Evolutionary conservation across 495 filamentous ascomycete genomes (phyloP), one percentile per base, ranked within the genome.

Genomic region (Staphylotrichum longicolle): DNA sequence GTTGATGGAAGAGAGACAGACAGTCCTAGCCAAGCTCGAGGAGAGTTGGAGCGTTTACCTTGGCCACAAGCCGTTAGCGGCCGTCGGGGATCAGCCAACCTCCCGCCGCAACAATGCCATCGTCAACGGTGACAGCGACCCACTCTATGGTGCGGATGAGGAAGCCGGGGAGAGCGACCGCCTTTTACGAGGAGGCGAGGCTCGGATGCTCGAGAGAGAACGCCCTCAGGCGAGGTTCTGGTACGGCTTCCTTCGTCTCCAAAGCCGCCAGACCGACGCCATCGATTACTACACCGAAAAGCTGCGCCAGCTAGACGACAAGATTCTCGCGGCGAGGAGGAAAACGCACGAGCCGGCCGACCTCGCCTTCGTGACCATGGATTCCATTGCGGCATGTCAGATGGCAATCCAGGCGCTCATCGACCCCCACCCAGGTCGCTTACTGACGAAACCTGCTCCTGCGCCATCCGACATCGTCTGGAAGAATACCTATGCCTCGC

Each of bases 341-440:
- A 93, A 93, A 70, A 85, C 88, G 14, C 97, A 90, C 68, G 75
- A 80, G 8, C 81, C 95, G 2, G 91, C 85, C 0, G 86, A 92
- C 46, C 78, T 95, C 40, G 95, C 95, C 7, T 98, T 98, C 72
- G 91, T 99, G 39, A 97, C 95, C 1, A 92, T 99, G 89, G 88
- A 96, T 72, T 96, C 91, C 15, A 91, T 93, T 61, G 88, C 91
- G n/a, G 86, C 92, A 30, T 83, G 80, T 63, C 94, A 98, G 78
- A 95, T 97, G 89, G 91, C 91, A 14, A 87, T 95, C 46, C 94
- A 99, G 72, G 91, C 95, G 0, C 85, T 92, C 5, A 83, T 99
- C 34, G 93, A 96, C 67, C 91, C 94, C 1, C 86, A 87, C 30
- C 95, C 95, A 10, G 86, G 89, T 67, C 86, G 87, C 54, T 78